Conservation (phyloP, 1,284 basidiomycete genomes). For the Leccinum subrobustum region DNA sequence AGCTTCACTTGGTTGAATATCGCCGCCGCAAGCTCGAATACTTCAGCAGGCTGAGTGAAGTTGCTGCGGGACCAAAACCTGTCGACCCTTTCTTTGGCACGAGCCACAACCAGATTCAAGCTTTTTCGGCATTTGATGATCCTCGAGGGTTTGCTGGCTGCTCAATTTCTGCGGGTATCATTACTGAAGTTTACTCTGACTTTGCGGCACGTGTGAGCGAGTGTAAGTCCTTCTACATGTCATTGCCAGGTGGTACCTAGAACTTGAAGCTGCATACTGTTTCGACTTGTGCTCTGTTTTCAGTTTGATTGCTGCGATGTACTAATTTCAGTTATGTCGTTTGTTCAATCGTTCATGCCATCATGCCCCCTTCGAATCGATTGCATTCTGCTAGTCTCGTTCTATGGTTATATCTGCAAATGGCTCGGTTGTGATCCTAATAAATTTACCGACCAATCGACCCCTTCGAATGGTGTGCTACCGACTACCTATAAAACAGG, state of each 20-base stretch:
- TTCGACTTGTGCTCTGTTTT: not conserved
- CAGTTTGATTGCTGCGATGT: not conserved
- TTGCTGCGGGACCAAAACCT: not conserved
- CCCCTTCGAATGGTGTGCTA: not conserved
- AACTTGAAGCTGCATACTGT: not conserved
- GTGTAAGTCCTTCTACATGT: not conserved
- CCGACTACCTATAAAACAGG: conserved; percentile 9
- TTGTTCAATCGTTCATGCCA: not conserved
- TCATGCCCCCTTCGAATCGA: not conserved
- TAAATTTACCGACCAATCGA: not conserved
- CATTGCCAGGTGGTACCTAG: not conserved
- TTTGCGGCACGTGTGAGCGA: not conserved
- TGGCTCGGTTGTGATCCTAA: not conserved
- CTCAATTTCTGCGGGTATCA: not conserved
- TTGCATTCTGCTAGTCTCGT: not conserved
- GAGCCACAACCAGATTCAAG: not conserved
- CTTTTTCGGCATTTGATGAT: not conserved
- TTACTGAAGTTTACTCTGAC: not conserved
- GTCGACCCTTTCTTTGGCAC: not conserved
- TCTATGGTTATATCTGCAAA: not conserved
- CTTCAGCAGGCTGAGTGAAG: not conserved
- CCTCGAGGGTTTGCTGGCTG: not conserved
- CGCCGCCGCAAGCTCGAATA: not conserved
- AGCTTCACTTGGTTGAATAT: not conserved
- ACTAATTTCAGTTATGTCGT: not conserved